These are phyloP conservation scores for Pseudogymnoascus sp. DNA, from an alignment of 2,329 filamentous ascomycete genomes.

Conservation along the genomic window DNA sequence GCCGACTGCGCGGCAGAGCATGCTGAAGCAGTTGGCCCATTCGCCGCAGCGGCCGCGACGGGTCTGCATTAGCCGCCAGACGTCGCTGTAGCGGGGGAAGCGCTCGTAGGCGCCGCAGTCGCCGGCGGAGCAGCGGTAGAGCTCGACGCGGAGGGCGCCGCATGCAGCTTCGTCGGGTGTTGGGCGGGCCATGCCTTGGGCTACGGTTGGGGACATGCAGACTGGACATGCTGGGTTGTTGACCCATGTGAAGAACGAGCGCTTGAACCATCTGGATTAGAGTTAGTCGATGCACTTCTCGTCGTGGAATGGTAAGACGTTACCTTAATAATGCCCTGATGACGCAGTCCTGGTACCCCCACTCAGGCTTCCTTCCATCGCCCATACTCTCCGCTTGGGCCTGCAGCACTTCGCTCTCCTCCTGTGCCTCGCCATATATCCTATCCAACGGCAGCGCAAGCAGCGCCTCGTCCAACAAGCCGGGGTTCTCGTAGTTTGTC, in stretches of 20 bases:
- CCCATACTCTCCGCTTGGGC: constrained; percentile 85
- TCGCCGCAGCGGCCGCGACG: constrained; percentile 81
- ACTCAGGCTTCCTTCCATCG: constrained; percentile 70
- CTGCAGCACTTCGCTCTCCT: constrained; percentile 79
- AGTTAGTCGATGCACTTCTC: constrained; percentile 14
- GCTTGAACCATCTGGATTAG: constrained; percentile 75
- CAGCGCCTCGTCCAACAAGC: constrained; percentile 84
- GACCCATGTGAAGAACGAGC: constrained; percentile 91
- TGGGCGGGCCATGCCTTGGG: constrained; percentile 74
- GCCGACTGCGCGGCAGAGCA: constrained; percentile 90
- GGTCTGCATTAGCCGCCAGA: constrained; percentile 85
- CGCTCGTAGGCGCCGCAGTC: constrained; percentile 73
- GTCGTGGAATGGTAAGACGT: constrained; percentile 15
- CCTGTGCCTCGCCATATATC: constrained; percentile 89
- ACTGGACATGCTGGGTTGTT: constrained; percentile 84
- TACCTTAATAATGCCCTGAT: constrained; percentile 79
- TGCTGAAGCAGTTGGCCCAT: constrained; percentile 98
- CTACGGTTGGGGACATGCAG: constrained; percentile 76
- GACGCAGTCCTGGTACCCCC: constrained; percentile 97
- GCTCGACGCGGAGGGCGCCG: constrained; percentile 78
- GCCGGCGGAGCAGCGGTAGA: constrained; percentile 76
- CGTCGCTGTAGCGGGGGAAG: constrained; percentile 90
- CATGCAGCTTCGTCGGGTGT: constrained; percentile 83
- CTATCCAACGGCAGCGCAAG: constrained; percentile 79
- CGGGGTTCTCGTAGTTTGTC: constrained; percentile 92